Evolutionary conservation across 352 stramenopile genomes (phyloP).

Genomic region (Phytophthora chlamydospora): DNA sequence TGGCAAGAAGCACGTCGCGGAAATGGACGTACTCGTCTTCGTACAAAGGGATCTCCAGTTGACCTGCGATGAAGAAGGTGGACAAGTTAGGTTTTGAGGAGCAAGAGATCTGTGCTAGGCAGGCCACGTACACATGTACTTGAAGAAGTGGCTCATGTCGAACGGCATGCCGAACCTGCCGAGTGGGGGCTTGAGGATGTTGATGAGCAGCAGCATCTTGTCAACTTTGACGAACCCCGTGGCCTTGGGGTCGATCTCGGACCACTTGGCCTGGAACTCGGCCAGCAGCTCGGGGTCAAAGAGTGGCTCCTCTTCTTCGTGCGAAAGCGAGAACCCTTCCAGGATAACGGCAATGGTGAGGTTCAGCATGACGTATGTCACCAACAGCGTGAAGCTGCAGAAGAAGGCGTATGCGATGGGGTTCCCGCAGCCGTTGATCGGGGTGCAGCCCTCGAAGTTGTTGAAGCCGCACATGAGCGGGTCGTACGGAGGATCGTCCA

Average conservation of each 20-base stretch:
- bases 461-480: slow-evolving; percentile 76
- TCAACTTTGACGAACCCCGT: slow-evolving; percentile 83
- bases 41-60: slow-evolving; percentile 82
- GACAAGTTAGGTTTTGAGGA: background rate
- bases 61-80: slow-evolving; percentile 30
- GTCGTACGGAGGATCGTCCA: slow-evolving; percentile 66
- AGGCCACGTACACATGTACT: slow-evolving; percentile 57
- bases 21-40: slow-evolving; percentile 87
- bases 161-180: slow-evolving; percentile 55
- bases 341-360: slow-evolving; percentile 95
- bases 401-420: slow-evolving; percentile 73
- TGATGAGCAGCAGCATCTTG: slow-evolving; percentile 79
- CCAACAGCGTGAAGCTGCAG: slow-evolving; percentile 90
- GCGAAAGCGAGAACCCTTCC: slow-evolving; percentile 88
- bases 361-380: slow-evolving; percentile 95
- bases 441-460: slow-evolving; percentile 63
- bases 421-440: slow-evolving; percentile 83
- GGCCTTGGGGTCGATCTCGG: slow-evolving; percentile 87
- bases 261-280: slow-evolving; percentile 91
- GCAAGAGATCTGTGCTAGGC: background rate
- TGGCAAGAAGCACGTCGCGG: slow-evolving; percentile 84
- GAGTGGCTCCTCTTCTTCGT: slow-evolving; percentile 88
- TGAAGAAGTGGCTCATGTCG: slow-evolving; percentile 55
- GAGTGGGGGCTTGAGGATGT: slow-evolving; percentile 77
- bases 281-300: slow-evolving; percentile 89